phyloP scores from a whole-genome alignment of 2,329 filamentous ascomycete species.

The Diplodia sapinea region DNA sequence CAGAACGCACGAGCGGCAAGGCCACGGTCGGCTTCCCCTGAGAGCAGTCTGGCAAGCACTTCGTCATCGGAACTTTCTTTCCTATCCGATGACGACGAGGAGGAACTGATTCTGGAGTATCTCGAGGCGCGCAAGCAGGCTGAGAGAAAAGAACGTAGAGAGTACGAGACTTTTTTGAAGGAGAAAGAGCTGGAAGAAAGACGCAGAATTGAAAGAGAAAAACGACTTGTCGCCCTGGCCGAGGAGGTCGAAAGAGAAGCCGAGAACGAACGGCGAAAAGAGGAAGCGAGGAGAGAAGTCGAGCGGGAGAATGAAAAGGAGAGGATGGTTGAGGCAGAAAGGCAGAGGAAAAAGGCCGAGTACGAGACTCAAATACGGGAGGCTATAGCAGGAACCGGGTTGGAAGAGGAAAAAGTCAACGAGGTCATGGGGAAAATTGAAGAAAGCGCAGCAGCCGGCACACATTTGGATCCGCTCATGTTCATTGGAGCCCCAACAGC shows the following conservation, averaged over 20 bases:
- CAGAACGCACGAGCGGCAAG: not conserved
- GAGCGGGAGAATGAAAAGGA: not conserved
- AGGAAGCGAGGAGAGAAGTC: not conserved
- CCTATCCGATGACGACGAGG: constrained; percentile 5
- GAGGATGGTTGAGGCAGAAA: not conserved
- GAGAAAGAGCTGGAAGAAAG: not conserved
- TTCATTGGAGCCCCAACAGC: not conserved
- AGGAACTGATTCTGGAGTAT: not conserved
- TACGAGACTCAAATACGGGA: not conserved
- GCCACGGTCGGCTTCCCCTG: not conserved
- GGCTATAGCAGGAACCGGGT: not conserved
- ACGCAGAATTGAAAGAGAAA: not conserved
- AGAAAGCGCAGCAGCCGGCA: not conserved
- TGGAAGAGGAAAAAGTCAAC: constrained; percentile 1
- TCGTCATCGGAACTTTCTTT: not conserved
- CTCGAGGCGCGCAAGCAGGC: not conserved
- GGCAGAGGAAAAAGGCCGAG: not conserved
- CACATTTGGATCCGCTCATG: not conserved
- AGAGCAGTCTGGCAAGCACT: not conserved
- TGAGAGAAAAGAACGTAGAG: not conserved
- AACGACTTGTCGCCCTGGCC: not conserved
- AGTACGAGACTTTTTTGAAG: not conserved
- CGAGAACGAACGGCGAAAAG: not conserved
- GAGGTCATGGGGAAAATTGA: constrained; percentile 3
- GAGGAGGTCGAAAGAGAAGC: not conserved